Percentiles rank a stretch among this genome's conserved stretches.
These are phyloP conservation scores for Monascus purpureus DNA, from an alignment of 495 filamentous ascomycete species.

Conservation along the genomic window DNA sequence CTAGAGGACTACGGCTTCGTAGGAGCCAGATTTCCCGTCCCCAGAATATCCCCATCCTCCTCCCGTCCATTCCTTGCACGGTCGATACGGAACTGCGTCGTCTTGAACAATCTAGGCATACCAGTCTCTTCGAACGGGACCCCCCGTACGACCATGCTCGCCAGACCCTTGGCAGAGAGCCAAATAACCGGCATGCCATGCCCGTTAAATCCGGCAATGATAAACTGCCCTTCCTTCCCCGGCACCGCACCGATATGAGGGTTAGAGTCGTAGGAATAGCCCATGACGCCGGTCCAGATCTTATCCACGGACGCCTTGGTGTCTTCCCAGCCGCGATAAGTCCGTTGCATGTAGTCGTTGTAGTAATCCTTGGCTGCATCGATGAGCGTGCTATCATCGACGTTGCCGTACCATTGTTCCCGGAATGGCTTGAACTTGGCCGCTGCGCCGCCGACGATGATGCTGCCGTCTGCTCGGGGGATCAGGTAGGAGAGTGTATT, in stretches of 20 bases:
- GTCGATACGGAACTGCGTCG: constrained; percentile 14
- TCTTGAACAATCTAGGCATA: constrained; percentile 26
- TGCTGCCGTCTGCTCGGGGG: constrained; percentile 50
- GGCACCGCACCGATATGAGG: constrained; percentile 37
- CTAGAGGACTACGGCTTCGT: no score
- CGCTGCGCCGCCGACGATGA: constrained; percentile 49
- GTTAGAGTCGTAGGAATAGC: constrained; percentile 27
- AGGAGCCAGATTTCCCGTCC: no score
- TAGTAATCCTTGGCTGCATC: constrained; percentile 45
- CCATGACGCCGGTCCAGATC: constrained; percentile 41
- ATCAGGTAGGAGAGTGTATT: constrained; percentile 43
- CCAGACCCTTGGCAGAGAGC: constrained; percentile 26
- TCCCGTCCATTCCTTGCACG: constrained; percentile 9
- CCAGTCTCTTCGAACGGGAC: constrained; percentile 22
- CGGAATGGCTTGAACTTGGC: constrained; percentile 34
- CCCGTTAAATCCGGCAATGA: constrained; percentile 40
- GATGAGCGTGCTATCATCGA: constrained; percentile 38
- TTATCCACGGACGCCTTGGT: constrained; percentile 24
- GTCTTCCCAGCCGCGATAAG: constrained; percentile 30
- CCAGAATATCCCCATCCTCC: constrained; percentile 14
- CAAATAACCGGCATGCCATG: constrained; percentile 40
- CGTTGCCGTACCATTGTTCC: constrained; percentile 41
- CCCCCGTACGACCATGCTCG: constrained; percentile 25
- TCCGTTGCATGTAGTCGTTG: constrained; percentile 37
- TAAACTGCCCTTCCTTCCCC: constrained; percentile 21